phyloP scores from a whole-genome alignment of 2,329 filamentous ascomycete genomes.

The Paecilomyces dactylethromorphus region DNA sequence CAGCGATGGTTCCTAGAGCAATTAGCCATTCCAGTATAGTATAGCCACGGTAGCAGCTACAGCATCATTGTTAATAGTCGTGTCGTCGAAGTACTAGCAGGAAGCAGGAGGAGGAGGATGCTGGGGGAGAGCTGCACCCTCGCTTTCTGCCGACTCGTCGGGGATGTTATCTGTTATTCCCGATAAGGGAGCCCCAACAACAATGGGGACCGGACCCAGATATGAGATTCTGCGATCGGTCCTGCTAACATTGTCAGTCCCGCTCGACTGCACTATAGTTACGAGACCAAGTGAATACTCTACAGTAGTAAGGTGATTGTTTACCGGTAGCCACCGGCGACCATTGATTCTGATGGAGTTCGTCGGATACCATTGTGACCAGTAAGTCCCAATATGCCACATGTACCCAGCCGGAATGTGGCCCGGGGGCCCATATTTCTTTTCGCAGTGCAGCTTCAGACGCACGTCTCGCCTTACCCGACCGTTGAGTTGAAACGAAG shows the following conservation, averaged over 20 bases:
- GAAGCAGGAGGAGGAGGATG: neutral
- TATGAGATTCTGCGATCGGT: neutral
- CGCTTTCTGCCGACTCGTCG: neutral
- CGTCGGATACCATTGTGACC: neutral
- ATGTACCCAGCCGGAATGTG: neutral
- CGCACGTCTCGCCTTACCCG: neutral
- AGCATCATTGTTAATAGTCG: neutral
- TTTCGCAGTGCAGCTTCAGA: neutral
- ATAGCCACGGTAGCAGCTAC: neutral
- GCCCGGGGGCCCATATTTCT: neutral
- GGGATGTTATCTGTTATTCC: neutral
- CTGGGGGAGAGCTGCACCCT: too few species aligned
- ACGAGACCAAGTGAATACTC: neutral
- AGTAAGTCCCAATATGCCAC: neutral
- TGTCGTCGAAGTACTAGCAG: neutral
- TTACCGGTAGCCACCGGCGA: too few species aligned
- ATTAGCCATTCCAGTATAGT: too few species aligned
- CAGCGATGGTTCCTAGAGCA: too few species aligned
- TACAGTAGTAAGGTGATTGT: too few species aligned
- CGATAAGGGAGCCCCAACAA: neutral
- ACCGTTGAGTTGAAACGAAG: neutral
- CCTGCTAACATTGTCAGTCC: neutral
- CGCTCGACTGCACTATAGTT: neutral
- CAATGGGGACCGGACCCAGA: neutral
- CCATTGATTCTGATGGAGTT: neutral